Evolutionary conservation across 495 filamentous ascomycete genomes (phyloP).

Genomic region (Copromyces sp.): DNA sequence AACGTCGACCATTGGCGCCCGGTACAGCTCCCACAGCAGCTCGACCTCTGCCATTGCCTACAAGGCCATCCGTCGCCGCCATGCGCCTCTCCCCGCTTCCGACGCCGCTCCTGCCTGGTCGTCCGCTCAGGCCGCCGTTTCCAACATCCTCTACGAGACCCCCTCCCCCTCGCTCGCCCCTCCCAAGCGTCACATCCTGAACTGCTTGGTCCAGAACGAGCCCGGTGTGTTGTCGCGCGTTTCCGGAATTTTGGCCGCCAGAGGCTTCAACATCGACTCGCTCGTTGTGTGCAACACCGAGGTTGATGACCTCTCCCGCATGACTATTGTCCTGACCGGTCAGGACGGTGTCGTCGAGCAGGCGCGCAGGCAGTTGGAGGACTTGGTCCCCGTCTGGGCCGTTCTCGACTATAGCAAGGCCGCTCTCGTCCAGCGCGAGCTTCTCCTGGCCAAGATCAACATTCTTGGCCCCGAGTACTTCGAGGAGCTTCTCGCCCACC

Average conservation of each 20-base stretch:
- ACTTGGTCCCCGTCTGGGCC: slow-evolving; percentile 96
- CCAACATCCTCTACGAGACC: slow-evolving; percentile 97
- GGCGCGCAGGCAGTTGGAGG: slow-evolving; percentile 88
- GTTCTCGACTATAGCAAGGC: slow-evolving; percentile 91
- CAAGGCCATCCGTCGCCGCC: slow-evolving; percentile 90
- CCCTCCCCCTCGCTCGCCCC: slow-evolving; percentile 72
- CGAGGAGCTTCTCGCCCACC: slow-evolving; percentile 89
- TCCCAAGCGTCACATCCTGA: slow-evolving; percentile 88
- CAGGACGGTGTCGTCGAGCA: slow-evolving; percentile 98
- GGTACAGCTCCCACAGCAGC: slow-evolving; percentile 35
- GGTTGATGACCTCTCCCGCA: slow-evolving; percentile 92
- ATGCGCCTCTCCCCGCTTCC: slow-evolving; percentile 66
- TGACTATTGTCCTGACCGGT: slow-evolving; percentile 95
- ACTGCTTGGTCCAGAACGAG: slow-evolving; percentile 98
- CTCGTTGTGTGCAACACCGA: slow-evolving; percentile 96
- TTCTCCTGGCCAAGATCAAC: slow-evolving; percentile 92
- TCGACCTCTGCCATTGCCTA: slow-evolving; percentile 93
- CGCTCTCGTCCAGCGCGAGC: slow-evolving; percentile 89
- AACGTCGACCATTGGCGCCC: slow-evolving; percentile 12
- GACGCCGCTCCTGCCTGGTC: slow-evolving; percentile 78
- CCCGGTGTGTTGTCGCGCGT: slow-evolving; percentile 93
- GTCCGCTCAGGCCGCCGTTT: slow-evolving; percentile 78
- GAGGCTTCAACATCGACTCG: slow-evolving; percentile 98
- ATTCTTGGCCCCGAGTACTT: slow-evolving; percentile 96
- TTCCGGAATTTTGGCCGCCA: slow-evolving; percentile 88